Evolutionary conservation across 805 yeast genomes (phyloP), one percentile per base, ranked within the genome.

Genomic region (Zygosaccharomyces rouxii): DNA sequence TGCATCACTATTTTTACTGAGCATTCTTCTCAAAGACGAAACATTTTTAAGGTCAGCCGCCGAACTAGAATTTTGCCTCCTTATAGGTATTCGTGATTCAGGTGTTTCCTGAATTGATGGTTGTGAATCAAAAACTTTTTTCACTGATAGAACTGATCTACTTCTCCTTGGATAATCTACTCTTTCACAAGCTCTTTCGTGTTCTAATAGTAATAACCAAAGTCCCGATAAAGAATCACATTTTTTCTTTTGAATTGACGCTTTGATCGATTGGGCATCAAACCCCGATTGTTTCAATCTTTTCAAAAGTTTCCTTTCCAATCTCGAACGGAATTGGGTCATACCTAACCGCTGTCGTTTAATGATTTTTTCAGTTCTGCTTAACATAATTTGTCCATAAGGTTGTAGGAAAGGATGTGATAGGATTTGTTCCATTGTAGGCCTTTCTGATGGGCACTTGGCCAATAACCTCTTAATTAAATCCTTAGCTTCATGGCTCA

Each of bases 211-310:
- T 16, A 88, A 69, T 40, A 82, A 82, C 84, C 90, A 89, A 49
- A 83, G 73, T 0, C 92, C 96, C 11, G 86, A 79, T 13, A 86
- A 68, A 0, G 88, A 72, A 64, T 86, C 94, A 66, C 87, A 79
- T 48, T 83, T 80, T 41, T 77, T 75, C 48, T 76, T 73, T 25
- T 68, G 58, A 3, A 89, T 81, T 25, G 85, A 77, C 7, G 76
- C 70, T 55, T 79, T 80, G 28, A 89, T 68, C 1, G 74, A 66
- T 11, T 80, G 84, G 2, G 76, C 73, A 60, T 86, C 86, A 31
- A 88, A 70, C n/a, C 87, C 84, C 22, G 80, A 64, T 49, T 79
- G 74, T 38, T 76, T 75, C 42, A 89, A 58, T 42, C 77, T 76
- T 50, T 83, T 83, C 41, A 88, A 62, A 21, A 87, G 59, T 19